A percentile compares a stretch with the other conserved stretches of the same genome.
phyloP scores from a whole-genome alignment of 176 grass and related monocot genomes.

The Juncus inflexus region DNA sequence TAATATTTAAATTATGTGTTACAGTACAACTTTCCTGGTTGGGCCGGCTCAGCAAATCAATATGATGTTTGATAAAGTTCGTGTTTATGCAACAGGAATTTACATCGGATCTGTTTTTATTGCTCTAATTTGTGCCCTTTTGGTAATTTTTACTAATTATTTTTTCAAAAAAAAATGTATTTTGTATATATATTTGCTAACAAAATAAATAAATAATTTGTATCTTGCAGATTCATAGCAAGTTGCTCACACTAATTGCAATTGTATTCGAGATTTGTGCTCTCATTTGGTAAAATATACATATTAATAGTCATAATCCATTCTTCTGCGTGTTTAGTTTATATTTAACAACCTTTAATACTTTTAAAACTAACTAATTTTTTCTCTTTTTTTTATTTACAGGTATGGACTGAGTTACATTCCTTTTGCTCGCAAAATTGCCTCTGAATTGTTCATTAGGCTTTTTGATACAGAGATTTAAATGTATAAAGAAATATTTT shows the following conservation, averaged over 20 bases:
- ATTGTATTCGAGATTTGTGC: constrained; percentile 84
- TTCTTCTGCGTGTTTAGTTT: not conserved
- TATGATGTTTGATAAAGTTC: constrained; percentile 92
- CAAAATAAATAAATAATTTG: not conserved
- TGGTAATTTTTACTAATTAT: constrained; percentile 23
- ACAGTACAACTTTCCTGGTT: constrained; percentile 85
- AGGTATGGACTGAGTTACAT: constrained; percentile 96
- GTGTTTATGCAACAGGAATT: constrained; percentile 62
- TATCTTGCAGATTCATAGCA: constrained; percentile 70
- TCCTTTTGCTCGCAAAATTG: constrained; percentile 67
- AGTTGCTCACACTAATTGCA: constrained; percentile 65
- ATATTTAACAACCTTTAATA: constrained; percentile 15
- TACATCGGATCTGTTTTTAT: constrained; percentile 70
- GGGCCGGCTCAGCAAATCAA: constrained; percentile 57
- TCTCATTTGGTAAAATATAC: constrained; percentile 57
- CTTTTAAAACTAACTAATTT: constrained; percentile 6
- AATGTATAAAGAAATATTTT: constrained; percentile 20
- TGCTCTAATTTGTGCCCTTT: constrained; percentile 76
- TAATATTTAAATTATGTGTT: constrained; percentile 39
- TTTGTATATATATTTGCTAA: constrained; percentile 14
- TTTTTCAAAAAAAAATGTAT: constrained; percentile 24
- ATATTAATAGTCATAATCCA: not conserved
- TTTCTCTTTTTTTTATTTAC: constrained; percentile 19
- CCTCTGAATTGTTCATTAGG: constrained; percentile 73
- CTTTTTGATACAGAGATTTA: constrained; percentile 74